A percentile compares a stretch with the other conserved stretches of the same genome.
Conservation (phyloP, 1,284 basidiomycete genomes). For the Ustilago trichophora region DNA sequence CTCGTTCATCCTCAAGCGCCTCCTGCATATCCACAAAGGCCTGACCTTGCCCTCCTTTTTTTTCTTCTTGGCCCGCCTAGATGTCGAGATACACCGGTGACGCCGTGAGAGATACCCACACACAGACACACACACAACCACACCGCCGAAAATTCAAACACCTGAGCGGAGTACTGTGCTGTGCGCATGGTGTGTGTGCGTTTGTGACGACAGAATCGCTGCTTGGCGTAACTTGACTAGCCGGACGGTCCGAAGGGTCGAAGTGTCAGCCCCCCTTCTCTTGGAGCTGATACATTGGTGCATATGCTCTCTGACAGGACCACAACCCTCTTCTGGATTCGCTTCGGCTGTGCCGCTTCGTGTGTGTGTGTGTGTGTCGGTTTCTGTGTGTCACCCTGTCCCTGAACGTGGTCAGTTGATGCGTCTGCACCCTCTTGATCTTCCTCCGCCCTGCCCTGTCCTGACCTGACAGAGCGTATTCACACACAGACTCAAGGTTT, state of each 20-base stretch:
- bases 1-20: not conserved
- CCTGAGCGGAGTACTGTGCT: not conserved
- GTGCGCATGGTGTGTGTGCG: not conserved
- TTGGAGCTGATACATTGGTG: conserved; percentile 7
- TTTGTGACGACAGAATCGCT: not conserved
- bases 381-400: not conserved
- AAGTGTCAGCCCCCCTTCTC: not conserved
- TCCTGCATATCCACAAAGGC: not conserved
- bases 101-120: no score
- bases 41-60: no score
- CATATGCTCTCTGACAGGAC: not conserved
- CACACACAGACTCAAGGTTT: no score
- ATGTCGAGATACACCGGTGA: no score
- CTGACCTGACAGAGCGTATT: no score
- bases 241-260: not conserved
- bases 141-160: no score
- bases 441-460: no score
- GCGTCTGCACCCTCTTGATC: no score
- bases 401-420: conserved; percentile 6
- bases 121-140: no score
- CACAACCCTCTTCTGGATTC: not conserved
- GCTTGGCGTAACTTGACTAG: not conserved
- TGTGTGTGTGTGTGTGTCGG: not conserved
- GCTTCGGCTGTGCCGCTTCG: conserved; percentile 1
- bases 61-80: no score